Evolutionary conservation across 2,329 filamentous ascomycete species (phyloP), one percentile per base, ranked within the genome.

Genomic region (Diaporthe longicolla): DNA sequence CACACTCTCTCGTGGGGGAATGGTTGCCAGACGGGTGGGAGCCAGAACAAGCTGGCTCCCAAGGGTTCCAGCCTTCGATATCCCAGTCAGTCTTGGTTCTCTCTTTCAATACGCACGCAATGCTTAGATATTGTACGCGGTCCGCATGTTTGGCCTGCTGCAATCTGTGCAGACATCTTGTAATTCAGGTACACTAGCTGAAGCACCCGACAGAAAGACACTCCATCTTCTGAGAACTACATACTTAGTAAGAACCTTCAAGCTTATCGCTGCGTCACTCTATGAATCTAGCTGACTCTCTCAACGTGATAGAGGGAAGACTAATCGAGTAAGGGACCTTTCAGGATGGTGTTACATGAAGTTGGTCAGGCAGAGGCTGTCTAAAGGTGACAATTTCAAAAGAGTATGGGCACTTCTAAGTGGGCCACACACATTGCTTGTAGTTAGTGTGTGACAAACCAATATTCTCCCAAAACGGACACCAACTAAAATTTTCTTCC

Each of bases 391-490:
- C 11, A 19, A 21, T 52, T 37, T 24, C 45, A 66, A 26, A 37
- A 40, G 29, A 52, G 21, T 45, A 66, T 17, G 26, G 35, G 63
- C 45, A 54, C 29, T 48, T 37, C 29, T 52, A 24, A 54, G 45
- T 66, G 45, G 32, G n/a, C 48, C 29, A 19, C 61, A 66, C 29
- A 37, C 4, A 10, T 40, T 13, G 21, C 45, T 26, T 19, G 21
- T 57, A 24, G 50, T 35, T 32, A 37, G 15, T 24, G 43, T 4
- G 43, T 66, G 21, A 66, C 45, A 52, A 52, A 7, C 21, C 63
- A 66, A 66, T 66, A 66, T 37, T 50, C 29, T 40, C 63, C 13
- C 45, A 66, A 66, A 37, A 15, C 15, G 63, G 63, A 37, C n/a
- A 26, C 29, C 2, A 45, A 21, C 29, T 5, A 17, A 37, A 66